Evolutionary conservation across 768 basidiomycete species (phyloP).

Genomic region (Pisolithus marmoratus): DNA sequence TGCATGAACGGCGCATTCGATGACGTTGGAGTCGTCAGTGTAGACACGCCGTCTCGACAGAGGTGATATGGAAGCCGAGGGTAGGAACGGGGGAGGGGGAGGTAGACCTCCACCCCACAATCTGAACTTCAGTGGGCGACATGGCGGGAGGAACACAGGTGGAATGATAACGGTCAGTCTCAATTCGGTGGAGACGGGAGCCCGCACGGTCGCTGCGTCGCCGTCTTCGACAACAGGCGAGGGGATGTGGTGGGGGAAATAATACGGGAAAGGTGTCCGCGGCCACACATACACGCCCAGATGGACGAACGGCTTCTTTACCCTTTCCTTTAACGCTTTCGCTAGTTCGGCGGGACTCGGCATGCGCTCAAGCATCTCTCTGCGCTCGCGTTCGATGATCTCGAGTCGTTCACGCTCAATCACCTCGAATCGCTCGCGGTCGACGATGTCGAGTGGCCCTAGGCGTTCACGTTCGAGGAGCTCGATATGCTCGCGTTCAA

Average conservation of each 20-base stretch:
- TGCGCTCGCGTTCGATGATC: constrained; percentile 25
- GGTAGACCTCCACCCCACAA: constrained; percentile 66
- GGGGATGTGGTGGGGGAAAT: constrained; percentile 30
- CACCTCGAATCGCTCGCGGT: constrained; percentile 24
- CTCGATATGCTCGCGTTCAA: constrained; percentile 29
- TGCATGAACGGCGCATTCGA: constrained; percentile 63
- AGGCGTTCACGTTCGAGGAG: constrained; percentile 26
- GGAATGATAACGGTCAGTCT: constrained; percentile 55
- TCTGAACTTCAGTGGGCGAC: constrained; percentile 48
- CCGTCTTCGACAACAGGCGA: constrained; percentile 18
- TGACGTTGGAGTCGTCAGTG: constrained; percentile 73
- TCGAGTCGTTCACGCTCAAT: constrained; percentile 26
- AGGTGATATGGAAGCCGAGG: constrained; percentile 17
- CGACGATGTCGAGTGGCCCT: constrained; percentile 20
- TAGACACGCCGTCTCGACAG: constrained; percentile 51
- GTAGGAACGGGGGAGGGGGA: constrained; percentile 34
- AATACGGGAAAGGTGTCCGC: constrained; percentile 28
- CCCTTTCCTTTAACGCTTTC: constrained; percentile 24
- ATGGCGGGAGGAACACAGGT: constrained; percentile 48
- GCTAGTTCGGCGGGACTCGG: constrained; percentile 29
- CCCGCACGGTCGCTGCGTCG: constrained; percentile 26
- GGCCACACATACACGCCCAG: constrained; percentile 27
- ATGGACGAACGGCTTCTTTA: constrained; percentile 23
- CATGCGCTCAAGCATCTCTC: constrained; percentile 27
- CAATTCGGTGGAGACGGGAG: constrained; percentile 25